phyloP scores from a whole-genome alignment of 371 early-diverging fungal species.

The Smittium mucronatum region DNA sequence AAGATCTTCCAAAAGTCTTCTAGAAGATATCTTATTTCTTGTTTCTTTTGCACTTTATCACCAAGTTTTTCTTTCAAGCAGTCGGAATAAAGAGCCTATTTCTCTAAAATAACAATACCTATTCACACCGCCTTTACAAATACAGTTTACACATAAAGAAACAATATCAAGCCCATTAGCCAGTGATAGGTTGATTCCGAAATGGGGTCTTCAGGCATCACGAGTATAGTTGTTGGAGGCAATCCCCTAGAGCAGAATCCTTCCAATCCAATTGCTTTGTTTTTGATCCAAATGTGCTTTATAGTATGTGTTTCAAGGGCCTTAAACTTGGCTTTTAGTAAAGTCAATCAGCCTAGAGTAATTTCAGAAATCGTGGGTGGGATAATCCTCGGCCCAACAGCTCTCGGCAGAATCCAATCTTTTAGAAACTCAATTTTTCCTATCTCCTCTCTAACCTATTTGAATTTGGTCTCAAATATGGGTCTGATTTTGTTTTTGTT shows the following conservation, averaged over 20 bases:
- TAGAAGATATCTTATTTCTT: too few species aligned
- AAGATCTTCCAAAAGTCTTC: too few species aligned
- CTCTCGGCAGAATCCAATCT: conserved; percentile 52
- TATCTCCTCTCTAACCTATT: conserved; percentile 41
- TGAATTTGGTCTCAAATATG: conserved; percentile 69
- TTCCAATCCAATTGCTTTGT: conserved; percentile 43
- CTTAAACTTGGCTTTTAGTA: conserved; percentile 41
- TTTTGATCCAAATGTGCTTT: conserved; percentile 40
- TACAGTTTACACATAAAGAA: too few species aligned
- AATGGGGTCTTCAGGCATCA: conserved; percentile 33
- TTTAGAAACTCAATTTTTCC: conserved; percentile 53
- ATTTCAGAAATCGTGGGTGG: conserved; percentile 69
- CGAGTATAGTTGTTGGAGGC: conserved; percentile 49
- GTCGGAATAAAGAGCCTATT: too few species aligned
- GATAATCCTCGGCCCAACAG: conserved; percentile 64
- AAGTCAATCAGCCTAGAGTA: conserved; percentile 54
- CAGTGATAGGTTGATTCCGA: too few species aligned
- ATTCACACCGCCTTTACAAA: too few species aligned
- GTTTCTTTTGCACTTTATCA: too few species aligned
- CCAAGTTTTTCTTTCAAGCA: too few species aligned
- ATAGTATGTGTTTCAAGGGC: conserved; percentile 51
- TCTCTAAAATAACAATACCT: too few species aligned
- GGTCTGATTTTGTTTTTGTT: conserved; percentile 84
- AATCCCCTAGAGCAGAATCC: conserved; percentile 44
- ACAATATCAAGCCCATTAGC: too few species aligned